Evolutionary conservation across 306 rosid genomes (phyloP).

Genomic region (Gleditsia sinensis): DNA sequence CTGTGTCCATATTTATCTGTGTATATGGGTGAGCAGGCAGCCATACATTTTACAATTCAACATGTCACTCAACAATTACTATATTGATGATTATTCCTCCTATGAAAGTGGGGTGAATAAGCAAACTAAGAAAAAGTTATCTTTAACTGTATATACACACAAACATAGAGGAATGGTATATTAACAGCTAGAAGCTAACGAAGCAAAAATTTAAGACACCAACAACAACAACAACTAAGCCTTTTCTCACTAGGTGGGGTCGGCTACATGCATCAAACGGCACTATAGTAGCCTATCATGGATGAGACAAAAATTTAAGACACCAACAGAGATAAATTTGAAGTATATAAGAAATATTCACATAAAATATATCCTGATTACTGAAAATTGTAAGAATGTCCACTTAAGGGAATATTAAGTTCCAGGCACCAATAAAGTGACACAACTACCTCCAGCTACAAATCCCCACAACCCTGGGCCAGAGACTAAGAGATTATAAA

Average conservation of each 20-base stretch:
- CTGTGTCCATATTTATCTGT: too few species aligned
- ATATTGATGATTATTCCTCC: not conserved
- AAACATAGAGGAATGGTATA: too few species aligned
- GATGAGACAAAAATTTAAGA: not conserved
- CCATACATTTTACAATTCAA: not conserved
- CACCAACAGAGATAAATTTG: not conserved
- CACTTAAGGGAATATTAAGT: not conserved
- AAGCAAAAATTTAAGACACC: not conserved
- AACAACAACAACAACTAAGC: too few species aligned
- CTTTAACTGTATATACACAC: not conserved
- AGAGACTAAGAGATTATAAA: not conserved
- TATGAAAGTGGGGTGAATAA: not conserved
- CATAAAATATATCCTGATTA: constrained; percentile 5
- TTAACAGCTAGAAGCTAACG: not conserved
- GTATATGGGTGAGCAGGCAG: not conserved
- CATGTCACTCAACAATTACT: not conserved
- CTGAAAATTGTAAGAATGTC: constrained; percentile 3
- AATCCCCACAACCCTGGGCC: not conserved
- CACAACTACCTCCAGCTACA: not conserved
- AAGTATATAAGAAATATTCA: constrained; percentile 6
- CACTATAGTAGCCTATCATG: too few species aligned
- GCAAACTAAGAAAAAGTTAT: not conserved
- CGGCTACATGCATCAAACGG: too few species aligned
- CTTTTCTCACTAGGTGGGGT: too few species aligned
- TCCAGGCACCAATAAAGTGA: constrained; percentile 11